Base-by-base conservation (phyloP, 768 basidiomycete genomes). In the Naganishia vaughanmartiniae region DNA sequence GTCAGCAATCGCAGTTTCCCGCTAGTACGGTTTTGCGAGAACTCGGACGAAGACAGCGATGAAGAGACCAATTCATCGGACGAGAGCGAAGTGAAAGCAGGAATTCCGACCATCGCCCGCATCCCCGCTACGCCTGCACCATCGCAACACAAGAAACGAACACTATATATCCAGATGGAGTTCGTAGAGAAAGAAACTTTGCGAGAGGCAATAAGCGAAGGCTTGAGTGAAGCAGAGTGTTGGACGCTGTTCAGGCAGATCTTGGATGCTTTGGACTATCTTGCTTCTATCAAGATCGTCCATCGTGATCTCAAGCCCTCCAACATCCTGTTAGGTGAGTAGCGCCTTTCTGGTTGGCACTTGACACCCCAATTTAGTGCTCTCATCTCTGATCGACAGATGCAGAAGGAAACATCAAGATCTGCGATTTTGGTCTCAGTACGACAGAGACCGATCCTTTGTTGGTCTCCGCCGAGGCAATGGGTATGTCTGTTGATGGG, bases 141-240 rank as follows among this genome's bases (percentile, higher is more conserved):
- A 66, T 28, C 30, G 34, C 36, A 24, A 34, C 17, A 19, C 33
- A 58, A 67, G 74, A 75, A 26, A 72, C 76, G 90, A 70, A 92
- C 89, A 10, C 82, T 96, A 24, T 97, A 95, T 77, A 97, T 97
- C 66, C 92, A 95, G 80, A 97, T 97, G 93, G 91, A 90, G 46
- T 76, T 72, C 51, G 79, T 80, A 7, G 79, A 80, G 67, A 80
- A 80, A 28, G 92, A 95, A 82, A 97, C 93, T 0, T 80, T 97
- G 76, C 87, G 87, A 80, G 93, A 96, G 39, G 55, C 53, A 14
- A 79, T 75, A 24, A 30, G 33, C 54, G 90, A 92, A 74, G 90
- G 90, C 1, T 81, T 97, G 9, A 84, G 86, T 0, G 91, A 93
- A 80, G 88, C 90, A 56, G 91, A 95, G 71, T 89, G 89, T 0